Conservation (phyloP, 108 stramenopile species). For the Poteriospumella lacustris region DNA sequence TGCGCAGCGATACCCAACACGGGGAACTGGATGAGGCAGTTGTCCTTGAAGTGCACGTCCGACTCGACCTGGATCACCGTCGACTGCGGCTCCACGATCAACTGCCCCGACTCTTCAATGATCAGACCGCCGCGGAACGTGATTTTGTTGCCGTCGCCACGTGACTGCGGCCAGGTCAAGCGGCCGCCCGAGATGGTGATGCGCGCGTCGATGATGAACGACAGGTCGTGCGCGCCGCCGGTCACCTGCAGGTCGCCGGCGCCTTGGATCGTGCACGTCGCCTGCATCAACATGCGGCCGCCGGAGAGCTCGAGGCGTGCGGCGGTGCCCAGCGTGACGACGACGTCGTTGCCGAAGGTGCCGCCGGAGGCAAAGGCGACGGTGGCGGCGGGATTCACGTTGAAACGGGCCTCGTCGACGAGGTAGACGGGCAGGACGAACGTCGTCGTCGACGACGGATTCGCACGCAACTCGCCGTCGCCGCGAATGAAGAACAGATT, state of each 20-base stretch:
- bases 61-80: not conserved
- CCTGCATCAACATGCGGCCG: constrained; percentile 8
- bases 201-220: constrained; percentile 11
- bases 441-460: not conserved
- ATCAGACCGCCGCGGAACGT: constrained; percentile 6
- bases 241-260: not conserved
- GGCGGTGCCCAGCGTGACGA: not conserved
- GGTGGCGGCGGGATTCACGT: not conserved
- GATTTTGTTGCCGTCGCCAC: not conserved
- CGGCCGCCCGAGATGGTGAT: constrained; percentile 26
- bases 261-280: constrained; percentile 23
- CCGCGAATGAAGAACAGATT: not conserved
- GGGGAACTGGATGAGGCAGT: constrained; percentile 18
- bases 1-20: constrained; percentile 21
- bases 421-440: constrained; percentile 9
- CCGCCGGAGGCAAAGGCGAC: not conserved
- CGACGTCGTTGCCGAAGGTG: not conserved
- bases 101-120: not conserved
- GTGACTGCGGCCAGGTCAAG: constrained; percentile 9
- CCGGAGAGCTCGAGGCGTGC: not conserved
- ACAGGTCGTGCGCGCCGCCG: not conserved
- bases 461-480: not conserved
- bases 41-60: not conserved
- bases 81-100: not conserved
- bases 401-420: not conserved